Percentiles rank a stretch among this genome's conserved stretches.
Evolutionary conservation across 2,329 filamentous ascomycete species (phyloP).

Genomic region (Ceratocystis papillata): DNA sequence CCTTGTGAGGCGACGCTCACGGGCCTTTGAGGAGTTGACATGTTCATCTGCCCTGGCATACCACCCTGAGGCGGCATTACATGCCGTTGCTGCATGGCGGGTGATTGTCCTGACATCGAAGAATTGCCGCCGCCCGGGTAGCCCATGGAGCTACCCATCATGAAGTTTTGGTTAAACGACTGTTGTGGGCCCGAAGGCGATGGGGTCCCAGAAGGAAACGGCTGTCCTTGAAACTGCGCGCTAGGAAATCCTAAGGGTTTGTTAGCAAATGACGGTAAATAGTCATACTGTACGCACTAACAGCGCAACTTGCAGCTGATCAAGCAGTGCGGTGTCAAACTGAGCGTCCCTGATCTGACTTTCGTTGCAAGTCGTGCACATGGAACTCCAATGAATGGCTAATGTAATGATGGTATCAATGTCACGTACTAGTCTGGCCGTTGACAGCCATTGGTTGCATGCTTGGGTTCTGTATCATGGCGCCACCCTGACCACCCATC

Average conservation of each 20-base stretch:
- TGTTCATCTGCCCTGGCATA: constrained; percentile 28
- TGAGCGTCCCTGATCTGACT: background rate
- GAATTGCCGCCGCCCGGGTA: constrained; percentile 49
- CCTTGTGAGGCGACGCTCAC: constrained; percentile 29
- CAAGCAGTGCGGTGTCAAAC: background rate
- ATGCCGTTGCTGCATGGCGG: constrained; percentile 45
- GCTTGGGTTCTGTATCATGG: constrained; percentile 52
- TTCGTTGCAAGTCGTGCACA: background rate
- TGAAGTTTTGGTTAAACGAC: constrained; percentile 25
- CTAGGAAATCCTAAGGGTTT: constrained; percentile 16
- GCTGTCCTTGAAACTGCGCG: constrained; percentile 20
- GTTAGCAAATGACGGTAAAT: background rate
- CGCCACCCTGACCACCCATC: constrained; percentile 44
- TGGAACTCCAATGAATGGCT: background rate
- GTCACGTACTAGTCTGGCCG: constrained; percentile 30
- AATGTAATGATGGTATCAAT: background rate
- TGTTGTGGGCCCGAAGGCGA: constrained; percentile 22
- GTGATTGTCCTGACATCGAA: constrained; percentile 43
- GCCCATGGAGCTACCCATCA: constrained; percentile 30
- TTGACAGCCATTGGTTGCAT: constrained; percentile 51
- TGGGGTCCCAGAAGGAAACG: constrained; percentile 15
- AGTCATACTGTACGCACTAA: background rate
- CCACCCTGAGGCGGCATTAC: constrained; percentile 41
- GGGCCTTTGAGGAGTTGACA: constrained; percentile 31
- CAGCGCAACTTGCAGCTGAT: background rate